Conservation (phyloP, 345 rosid species). For the Luvunga scandens region DNA sequence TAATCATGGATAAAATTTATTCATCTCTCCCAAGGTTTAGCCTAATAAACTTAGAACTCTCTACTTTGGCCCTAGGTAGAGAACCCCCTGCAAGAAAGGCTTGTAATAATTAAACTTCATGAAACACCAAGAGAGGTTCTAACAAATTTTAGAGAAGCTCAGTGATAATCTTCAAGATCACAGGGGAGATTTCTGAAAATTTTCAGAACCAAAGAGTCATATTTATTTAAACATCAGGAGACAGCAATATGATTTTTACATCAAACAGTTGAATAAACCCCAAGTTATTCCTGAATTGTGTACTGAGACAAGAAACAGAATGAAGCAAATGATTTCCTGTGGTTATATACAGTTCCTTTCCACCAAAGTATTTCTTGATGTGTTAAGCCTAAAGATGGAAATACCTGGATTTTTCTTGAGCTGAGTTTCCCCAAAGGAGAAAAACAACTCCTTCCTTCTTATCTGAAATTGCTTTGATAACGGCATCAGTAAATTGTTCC, state of each 20-base stretch:
- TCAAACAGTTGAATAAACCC: no score
- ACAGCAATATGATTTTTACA: not conserved
- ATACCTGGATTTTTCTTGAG: constrained; percentile 83
- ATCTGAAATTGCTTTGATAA: constrained; percentile 70
- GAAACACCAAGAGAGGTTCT: not conserved
- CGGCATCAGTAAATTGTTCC: constrained; percentile 95
- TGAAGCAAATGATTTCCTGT: not conserved
- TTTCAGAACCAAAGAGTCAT: not conserved
- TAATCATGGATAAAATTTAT: not conserved
- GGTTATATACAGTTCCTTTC: not conserved
- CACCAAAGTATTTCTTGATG: not conserved
- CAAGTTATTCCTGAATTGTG: not conserved
- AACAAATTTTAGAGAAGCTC: not conserved
- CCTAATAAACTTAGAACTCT: not conserved
- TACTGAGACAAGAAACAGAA: not conserved
- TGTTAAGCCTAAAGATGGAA: constrained; percentile 5
- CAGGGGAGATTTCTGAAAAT: not conserved
- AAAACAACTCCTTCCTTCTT: constrained; percentile 90
- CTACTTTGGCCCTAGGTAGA: not conserved
- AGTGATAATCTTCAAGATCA: not conserved
- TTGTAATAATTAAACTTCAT: not conserved
- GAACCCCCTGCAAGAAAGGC: not conserved
- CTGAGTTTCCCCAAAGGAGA: constrained; percentile 95
- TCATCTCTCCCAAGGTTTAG: not conserved
- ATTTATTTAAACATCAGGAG: not conserved